Conservation (phyloP, 2,329 filamentous ascomycete genomes). For the Fusarium dimerum region DNA sequence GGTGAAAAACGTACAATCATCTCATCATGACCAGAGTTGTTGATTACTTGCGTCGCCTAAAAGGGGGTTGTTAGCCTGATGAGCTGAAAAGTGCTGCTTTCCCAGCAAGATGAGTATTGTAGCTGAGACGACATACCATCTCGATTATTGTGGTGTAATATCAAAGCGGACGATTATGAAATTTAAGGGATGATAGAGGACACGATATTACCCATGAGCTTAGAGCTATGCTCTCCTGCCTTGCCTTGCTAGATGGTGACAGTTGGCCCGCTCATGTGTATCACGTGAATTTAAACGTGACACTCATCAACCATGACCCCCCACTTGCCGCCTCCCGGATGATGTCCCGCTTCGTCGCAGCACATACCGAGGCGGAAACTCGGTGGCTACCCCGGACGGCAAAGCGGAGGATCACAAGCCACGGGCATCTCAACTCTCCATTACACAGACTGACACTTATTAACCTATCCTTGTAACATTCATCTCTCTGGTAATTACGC, state of each 20-base stretch:
- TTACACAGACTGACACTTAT: conserved; percentile 7
- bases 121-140: conserved; percentile 23
- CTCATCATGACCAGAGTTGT: conserved; percentile 76
- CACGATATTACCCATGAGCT: conserved; percentile 31
- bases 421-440: conserved; percentile 18
- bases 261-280: conserved; percentile 20
- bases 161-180: conserved; percentile 16
- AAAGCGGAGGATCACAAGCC: conserved; percentile 28
- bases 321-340: conserved; percentile 24
- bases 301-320: not conserved
- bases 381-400: conserved; percentile 28
- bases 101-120: not conserved
- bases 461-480: not conserved
- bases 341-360: not conserved
- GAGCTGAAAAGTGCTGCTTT: conserved; percentile 21
- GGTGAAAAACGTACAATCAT: conserved; percentile 82
- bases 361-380: conserved; percentile 24
- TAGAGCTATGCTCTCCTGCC: conserved; percentile 16
- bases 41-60: conserved; percentile 46
- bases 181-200: conserved; percentile 25
- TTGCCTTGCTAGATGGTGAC: conserved; percentile 25
- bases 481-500: not conserved
- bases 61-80: conserved; percentile 14
- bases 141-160: conserved; percentile 18
- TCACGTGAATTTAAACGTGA: conserved; percentile 28